These are phyloP conservation scores for Talaromyces islandicus DNA, from an alignment of 2,329 filamentous ascomycete genomes.

Conservation along the genomic window DNA sequence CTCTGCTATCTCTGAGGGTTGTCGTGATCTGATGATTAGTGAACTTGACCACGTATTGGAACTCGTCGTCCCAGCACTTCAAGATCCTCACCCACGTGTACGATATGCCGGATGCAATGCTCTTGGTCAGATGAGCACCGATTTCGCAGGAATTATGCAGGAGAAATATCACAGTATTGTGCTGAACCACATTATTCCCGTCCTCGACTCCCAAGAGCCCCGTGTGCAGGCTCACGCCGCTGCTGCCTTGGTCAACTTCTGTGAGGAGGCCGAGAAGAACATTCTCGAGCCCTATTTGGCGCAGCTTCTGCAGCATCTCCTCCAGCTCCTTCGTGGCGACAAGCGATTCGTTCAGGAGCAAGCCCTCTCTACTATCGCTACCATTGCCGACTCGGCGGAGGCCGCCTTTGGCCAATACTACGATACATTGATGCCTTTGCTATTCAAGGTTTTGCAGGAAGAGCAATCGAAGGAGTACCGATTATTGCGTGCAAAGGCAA, in stretches of 20 bases:
- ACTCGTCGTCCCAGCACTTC: constrained; percentile 84
- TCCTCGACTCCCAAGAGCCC: constrained; percentile 81
- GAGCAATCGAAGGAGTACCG: constrained; percentile 93
- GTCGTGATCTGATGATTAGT: constrained; percentile 88
- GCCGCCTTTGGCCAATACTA: constrained; percentile 94
- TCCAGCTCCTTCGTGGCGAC: constrained; percentile 80
- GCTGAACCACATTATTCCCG: constrained; percentile 84
- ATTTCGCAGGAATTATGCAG: constrained; percentile 97
- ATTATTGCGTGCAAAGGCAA: constrained; percentile 88
- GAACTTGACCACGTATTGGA: constrained; percentile 92
- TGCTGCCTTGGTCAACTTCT: constrained; percentile 97
- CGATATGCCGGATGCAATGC: constrained; percentile 98
- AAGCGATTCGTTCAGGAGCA: constrained; percentile 98
- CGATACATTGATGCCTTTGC: constrained; percentile 86
- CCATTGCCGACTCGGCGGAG: constrained; percentile 97
- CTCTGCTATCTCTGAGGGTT: constrained; percentile 95
- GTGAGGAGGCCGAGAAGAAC: constrained; percentile 91
- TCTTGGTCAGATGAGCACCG: constrained; percentile 98
- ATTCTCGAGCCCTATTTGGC: constrained; percentile 91
- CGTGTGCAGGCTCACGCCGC: constrained; percentile 95
- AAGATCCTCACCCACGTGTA: constrained; percentile 86
- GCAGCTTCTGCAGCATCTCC: constrained; percentile 74
- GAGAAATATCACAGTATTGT: constrained; percentile 87
- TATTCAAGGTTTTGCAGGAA: constrained; percentile 81
- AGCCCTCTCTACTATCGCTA: constrained; percentile 93